A percentile compares a stretch with the other conserved stretches of the same genome.
Conservation (phyloP, 495 filamentous ascomycete genomes). For the Trichodelitschia bisporula region DNA sequence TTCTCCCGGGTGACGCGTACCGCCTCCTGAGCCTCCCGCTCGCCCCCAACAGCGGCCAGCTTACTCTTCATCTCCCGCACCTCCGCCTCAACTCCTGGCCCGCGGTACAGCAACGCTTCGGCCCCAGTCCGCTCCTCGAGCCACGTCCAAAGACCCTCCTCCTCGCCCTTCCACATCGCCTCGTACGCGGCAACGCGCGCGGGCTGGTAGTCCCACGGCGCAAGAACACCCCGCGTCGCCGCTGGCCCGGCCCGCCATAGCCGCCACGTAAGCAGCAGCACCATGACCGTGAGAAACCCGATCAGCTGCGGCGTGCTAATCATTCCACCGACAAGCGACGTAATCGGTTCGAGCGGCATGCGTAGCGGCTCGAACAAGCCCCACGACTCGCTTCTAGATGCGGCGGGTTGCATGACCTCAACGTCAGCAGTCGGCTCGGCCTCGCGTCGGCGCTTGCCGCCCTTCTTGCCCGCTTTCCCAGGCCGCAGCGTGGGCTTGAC, state of each 20-base stretch:
- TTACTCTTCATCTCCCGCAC: too few species aligned
- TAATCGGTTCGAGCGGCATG: background rate
- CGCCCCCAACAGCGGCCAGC: constrained; percentile 33
- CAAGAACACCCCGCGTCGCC: constrained; percentile 3
- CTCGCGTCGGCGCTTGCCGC: constrained; percentile 13
- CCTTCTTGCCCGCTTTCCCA: constrained; percentile 29
- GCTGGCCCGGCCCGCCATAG: constrained; percentile 4
- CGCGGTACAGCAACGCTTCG: too few species aligned
- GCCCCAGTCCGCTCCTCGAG: constrained; percentile 69
- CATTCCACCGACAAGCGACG: background rate
- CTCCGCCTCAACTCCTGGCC: too few species aligned
- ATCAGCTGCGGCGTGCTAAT: background rate
- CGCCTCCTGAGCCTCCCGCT: constrained; percentile 14
- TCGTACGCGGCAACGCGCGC: constrained; percentile 70
- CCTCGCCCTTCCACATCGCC: constrained; percentile 75
- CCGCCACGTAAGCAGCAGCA: constrained; percentile 15
- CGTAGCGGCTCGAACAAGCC: constrained; percentile 59
- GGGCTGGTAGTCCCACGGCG: constrained; percentile 17
- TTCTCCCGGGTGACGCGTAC: constrained; percentile 11
- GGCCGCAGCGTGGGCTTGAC: constrained; percentile 22
- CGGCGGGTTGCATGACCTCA: constrained; percentile 21
- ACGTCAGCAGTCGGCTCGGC: constrained; percentile 14
- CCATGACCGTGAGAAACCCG: background rate
- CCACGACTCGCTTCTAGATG: constrained; percentile 32
- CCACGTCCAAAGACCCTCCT: constrained; percentile 89